A percentile compares a stretch with the other conserved stretches of the same genome.
Evolutionary conservation across 192 early-diverging fungal genomes (phyloP).

Genomic region (Linnemannia schmuckeri): DNA sequence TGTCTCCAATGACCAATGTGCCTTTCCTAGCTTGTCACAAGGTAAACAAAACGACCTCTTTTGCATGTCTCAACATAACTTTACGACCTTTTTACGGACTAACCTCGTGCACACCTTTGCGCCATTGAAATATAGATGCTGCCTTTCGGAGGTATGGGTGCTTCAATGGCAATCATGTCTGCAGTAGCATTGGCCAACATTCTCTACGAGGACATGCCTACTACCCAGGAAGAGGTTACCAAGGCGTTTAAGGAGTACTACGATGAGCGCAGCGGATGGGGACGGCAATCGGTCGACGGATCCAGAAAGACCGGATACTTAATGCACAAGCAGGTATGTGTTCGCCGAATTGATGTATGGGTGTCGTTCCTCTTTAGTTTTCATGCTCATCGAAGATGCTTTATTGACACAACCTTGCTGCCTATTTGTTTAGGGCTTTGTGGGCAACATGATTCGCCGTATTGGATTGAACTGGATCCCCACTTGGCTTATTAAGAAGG

Average conservation of each 20-base stretch:
- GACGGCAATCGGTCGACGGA: not conserved
- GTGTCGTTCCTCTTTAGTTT: not conserved
- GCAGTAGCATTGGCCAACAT: conserved; percentile 19
- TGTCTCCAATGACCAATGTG: no score
- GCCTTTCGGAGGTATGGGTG: conserved; percentile 20
- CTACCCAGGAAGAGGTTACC: conserved; percentile 15
- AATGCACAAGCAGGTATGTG: conserved; percentile 19
- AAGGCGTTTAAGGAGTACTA: conserved; percentile 13
- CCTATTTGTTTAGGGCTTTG: not conserved
- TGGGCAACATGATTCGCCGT: conserved; percentile 4
- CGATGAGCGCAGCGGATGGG: not conserved
- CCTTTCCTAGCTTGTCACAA: conserved; percentile 10
- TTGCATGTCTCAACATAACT: not conserved
- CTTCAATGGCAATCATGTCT: conserved; percentile 17
- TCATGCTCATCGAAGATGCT: not conserved
- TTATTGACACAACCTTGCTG: not conserved
- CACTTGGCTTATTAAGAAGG: not conserved
- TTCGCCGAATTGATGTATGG: no score
- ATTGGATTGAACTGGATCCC: conserved; percentile 1
- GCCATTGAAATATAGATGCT: not conserved
- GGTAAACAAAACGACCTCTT: not conserved
- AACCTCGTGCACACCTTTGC: not conserved
- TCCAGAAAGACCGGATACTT: conserved; percentile 4
- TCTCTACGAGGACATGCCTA: conserved; percentile 2
- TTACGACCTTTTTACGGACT: not conserved